A percentile compares a stretch with the other conserved stretches of the same genome.
Evolutionary conservation across 257 asterid species (phyloP).

Genomic region (Ophiorrhiza pumila): DNA sequence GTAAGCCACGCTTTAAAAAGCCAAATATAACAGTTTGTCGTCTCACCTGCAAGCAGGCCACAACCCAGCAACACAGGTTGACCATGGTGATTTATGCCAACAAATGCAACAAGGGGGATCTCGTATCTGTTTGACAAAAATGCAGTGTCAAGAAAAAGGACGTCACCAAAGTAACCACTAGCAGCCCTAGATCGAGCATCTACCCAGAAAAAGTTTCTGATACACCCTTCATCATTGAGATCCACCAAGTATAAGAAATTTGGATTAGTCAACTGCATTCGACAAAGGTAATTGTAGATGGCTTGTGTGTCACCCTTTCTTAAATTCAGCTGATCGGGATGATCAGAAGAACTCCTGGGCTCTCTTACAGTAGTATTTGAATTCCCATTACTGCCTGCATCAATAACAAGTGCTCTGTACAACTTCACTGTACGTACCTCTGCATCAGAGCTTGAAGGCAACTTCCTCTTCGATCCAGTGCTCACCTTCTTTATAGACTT

Average conservation of each 20-base stretch:
- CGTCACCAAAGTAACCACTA: slow-evolving; percentile 57
- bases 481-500: slow-evolving; percentile 59
- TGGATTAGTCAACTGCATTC: slow-evolving; percentile 68
- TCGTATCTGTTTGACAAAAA: slow-evolving; percentile 68
- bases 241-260: slow-evolving; percentile 62
- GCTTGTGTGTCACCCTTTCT: slow-evolving; percentile 67
- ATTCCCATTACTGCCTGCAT: slow-evolving; percentile 44
- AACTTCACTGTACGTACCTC: slow-evolving; percentile 65
- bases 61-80: slow-evolving; percentile 77
- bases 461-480: slow-evolving; percentile 53
- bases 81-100: slow-evolving; percentile 78
- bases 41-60: slow-evolving; percentile 70
- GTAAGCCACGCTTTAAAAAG: slow-evolving; percentile 58
- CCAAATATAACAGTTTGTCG: slow-evolving; percentile 57
- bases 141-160: slow-evolving; percentile 57
- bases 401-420: slow-evolving; percentile 51
- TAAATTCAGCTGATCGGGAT: slow-evolving; percentile 40
- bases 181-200: slow-evolving; percentile 68
- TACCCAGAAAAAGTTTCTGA: slow-evolving; percentile 65
- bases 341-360: slow-evolving; percentile 28
- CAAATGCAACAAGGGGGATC: slow-evolving; percentile 66
- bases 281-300: slow-evolving; percentile 62
- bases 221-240: slow-evolving; percentile 55
- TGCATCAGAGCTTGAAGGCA: slow-evolving; percentile 42
- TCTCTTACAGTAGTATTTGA: slow-evolving; percentile 37